A percentile compares a stretch with the other conserved stretches of the same genome.
Conservation (phyloP, 306 rosid genomes). For the Hylodesmum podocarpum region DNA sequence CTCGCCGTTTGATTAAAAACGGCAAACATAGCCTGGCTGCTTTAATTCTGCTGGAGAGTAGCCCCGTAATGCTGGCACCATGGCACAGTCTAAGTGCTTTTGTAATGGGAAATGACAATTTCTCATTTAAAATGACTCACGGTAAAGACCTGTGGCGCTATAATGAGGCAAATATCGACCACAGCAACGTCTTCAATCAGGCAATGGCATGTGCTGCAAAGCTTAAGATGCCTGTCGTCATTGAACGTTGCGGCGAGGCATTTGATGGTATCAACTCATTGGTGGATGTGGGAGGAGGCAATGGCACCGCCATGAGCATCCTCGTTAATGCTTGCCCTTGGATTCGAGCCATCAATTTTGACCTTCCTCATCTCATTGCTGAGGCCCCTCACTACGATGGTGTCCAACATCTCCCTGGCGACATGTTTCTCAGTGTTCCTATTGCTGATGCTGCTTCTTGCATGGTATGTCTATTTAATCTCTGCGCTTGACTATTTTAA, state of each 20-base stretch:
- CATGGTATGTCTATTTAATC: constrained; percentile 36
- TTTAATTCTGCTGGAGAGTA: constrained; percentile 31
- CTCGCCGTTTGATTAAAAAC: constrained; percentile 33
- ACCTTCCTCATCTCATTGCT: constrained; percentile 64
- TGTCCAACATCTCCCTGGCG: constrained; percentile 56
- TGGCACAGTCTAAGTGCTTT: constrained; percentile 39
- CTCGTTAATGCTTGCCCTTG: constrained; percentile 44
- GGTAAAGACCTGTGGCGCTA: constrained; percentile 61
- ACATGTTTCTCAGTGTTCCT: constrained; percentile 67
- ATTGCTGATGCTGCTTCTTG: constrained; percentile 65
- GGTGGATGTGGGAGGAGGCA: constrained; percentile 86
- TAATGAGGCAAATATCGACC: constrained; percentile 26
- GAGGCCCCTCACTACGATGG: constrained; percentile 18
- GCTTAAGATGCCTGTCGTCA: constrained; percentile 26
- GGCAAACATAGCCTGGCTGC: constrained; percentile 33
- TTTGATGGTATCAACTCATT: constrained; percentile 48
- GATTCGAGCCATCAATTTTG: constrained; percentile 62
- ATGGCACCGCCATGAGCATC: constrained; percentile 46
- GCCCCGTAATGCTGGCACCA: constrained; percentile 50
- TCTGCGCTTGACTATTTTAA: too few relatives aligned
- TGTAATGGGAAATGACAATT: not conserved
- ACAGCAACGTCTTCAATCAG: constrained; percentile 50
- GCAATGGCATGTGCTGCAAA: constrained; percentile 66
- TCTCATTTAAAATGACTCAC: constrained; percentile 41
- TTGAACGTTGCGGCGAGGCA: constrained; percentile 39